Evolutionary conservation across 257 asterid genomes (phyloP).

Genomic region (Solanum chilense): DNA sequence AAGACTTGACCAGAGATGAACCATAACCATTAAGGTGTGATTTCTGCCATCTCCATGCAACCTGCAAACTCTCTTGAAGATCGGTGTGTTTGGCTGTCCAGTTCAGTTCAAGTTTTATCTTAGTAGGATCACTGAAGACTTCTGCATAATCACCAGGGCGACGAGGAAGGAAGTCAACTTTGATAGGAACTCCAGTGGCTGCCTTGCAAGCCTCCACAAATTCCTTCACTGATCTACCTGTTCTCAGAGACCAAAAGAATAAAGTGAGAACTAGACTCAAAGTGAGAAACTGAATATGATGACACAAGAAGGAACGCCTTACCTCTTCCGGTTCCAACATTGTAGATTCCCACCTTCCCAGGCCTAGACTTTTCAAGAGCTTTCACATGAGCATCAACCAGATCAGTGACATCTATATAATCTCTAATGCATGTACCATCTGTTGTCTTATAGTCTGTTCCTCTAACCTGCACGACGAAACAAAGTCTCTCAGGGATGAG

Average conservation of each 20-base stretch:
- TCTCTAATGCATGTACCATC: conserved; percentile 90
- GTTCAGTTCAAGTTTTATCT: conserved; percentile 58
- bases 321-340: conserved; percentile 89
- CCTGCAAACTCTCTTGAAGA: conserved; percentile 59
- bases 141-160: conserved; percentile 95
- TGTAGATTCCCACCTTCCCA: conserved; percentile 65
- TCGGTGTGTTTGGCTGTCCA: conserved; percentile 76
- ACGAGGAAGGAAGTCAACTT: conserved; percentile 78
- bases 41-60: conserved; percentile 98
- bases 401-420: conserved; percentile 81
- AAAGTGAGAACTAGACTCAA: not conserved
- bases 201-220: conserved; percentile 92
- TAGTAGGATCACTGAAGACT: conserved; percentile 77
- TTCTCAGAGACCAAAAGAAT: not conserved
- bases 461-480: conserved; percentile 52
- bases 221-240: conserved; percentile 94
- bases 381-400: conserved; percentile 89
- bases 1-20: conserved; percentile 25
- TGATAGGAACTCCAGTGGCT: conserved; percentile 73
- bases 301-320: not conserved
- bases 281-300: not conserved
- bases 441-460: conserved; percentile 69
- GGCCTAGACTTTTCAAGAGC: conserved; percentile 77
- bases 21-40: conserved; percentile 61
- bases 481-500: not conserved